A percentile compares a stretch with the other conserved stretches of the same genome.
phyloP scores from a whole-genome alignment of 1,284 basidiomycete genomes.

The Rhizoctonia solani region DNA sequence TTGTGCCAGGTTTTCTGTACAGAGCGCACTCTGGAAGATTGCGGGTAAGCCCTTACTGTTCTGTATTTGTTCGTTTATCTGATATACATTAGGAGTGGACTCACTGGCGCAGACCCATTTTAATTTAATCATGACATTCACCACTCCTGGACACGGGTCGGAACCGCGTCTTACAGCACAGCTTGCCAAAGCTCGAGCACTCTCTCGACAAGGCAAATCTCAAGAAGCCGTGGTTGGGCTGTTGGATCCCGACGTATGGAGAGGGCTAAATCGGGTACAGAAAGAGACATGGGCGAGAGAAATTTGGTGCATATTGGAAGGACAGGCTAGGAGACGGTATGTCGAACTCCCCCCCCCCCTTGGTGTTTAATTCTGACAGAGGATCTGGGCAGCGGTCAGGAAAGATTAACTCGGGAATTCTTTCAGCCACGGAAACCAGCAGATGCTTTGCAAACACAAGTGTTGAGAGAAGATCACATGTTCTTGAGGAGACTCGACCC shows the following conservation, averaged over 20 bases:
- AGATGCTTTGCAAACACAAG: slow-evolving; percentile 30
- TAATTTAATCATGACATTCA: slow-evolving; percentile 68
- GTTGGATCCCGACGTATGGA: slow-evolving; percentile 70
- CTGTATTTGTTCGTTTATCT: background rate
- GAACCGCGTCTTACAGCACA: slow-evolving; percentile 17
- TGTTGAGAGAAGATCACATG: slow-evolving; percentile 34
- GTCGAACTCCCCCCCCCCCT: slow-evolving; percentile 41
- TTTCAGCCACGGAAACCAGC: slow-evolving; percentile 48
- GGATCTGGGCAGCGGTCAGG: slow-evolving; percentile 57
- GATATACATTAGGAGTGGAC: slow-evolving; percentile 58
- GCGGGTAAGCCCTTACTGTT: slow-evolving; percentile 54
- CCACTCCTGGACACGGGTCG: slow-evolving; percentile 54
- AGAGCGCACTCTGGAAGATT: slow-evolving; percentile 69
- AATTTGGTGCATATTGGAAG: slow-evolving; percentile 72
- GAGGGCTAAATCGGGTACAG: slow-evolving; percentile 60
- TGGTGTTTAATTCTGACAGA: slow-evolving; percentile 29
- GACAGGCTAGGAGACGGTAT: slow-evolving; percentile 69
- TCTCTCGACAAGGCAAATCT: slow-evolving; percentile 69
- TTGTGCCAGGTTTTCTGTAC: slow-evolving; percentile 71
- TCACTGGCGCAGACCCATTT: slow-evolving; percentile 67
- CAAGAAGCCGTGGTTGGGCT: slow-evolving; percentile 63
- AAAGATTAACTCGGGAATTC: slow-evolving; percentile 63
- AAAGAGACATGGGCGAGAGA: slow-evolving; percentile 70
- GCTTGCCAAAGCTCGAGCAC: slow-evolving; percentile 48
- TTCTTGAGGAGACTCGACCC: slow-evolving; percentile 25